These are phyloP conservation scores for Phytophthora chlamydospora DNA, from an alignment of 352 stramenopile genomes.

Conservation along the genomic window DNA sequence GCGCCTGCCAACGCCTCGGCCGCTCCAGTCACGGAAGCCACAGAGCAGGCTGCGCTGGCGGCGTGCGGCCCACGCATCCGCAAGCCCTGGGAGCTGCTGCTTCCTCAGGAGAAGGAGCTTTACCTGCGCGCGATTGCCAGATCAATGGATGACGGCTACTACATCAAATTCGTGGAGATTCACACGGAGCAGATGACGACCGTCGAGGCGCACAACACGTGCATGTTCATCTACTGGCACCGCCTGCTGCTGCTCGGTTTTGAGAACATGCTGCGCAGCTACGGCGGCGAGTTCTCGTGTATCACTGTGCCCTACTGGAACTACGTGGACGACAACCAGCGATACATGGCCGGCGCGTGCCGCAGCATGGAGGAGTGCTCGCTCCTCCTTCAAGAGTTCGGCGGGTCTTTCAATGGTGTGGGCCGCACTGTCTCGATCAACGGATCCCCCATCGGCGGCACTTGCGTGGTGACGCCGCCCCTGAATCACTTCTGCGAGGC, in stretches of 20 bases:
- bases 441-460: slow-evolving; percentile 64
- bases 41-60: slow-evolving; percentile 32
- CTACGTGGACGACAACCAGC: slow-evolving; percentile 84
- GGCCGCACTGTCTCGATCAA: slow-evolving; percentile 64
- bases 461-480: slow-evolving; percentile 53
- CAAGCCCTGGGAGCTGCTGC: slow-evolving; percentile 75
- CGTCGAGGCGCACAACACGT: slow-evolving; percentile 81
- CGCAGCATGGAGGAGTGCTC: slow-evolving; percentile 78
- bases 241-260: slow-evolving; percentile 79
- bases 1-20: slow-evolving; percentile 1
- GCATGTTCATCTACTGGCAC: slow-evolving; percentile 92
- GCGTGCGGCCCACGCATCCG: slow-evolving; percentile 75
- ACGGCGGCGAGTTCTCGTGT: slow-evolving; percentile 82
- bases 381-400: slow-evolving; percentile 70
- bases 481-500: slow-evolving; percentile 84
- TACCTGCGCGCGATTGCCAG: slow-evolving; percentile 78
- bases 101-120: slow-evolving; percentile 64
- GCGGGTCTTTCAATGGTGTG: slow-evolving; percentile 52
- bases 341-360: slow-evolving; percentile 65
- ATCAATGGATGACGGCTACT: slow-evolving; percentile 83
- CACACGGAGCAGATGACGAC: slow-evolving; percentile 88
- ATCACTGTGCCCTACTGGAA: slow-evolving; percentile 90
- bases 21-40: slow-evolving; percentile 22
- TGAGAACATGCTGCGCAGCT: slow-evolving; percentile 86
- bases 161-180: slow-evolving; percentile 90